phyloP scores from a whole-genome alignment of 495 filamentous ascomycete genomes.

The Neurospora sp. region DNA sequence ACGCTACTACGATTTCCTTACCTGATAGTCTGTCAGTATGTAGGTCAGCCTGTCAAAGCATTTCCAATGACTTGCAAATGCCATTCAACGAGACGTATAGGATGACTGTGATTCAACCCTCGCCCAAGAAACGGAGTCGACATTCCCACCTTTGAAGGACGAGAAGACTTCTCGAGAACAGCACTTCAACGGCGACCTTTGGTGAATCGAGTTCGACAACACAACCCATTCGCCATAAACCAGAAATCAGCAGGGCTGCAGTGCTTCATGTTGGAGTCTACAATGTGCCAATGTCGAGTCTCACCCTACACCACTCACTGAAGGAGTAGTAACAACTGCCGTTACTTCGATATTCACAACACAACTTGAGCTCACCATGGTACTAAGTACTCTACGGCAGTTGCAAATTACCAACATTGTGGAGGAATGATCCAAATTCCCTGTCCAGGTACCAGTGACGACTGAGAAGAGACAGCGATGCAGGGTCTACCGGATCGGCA shows the following conservation, averaged over 20 bases:
- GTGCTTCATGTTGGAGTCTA: not conserved
- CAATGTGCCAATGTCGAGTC: not conserved
- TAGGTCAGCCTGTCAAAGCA: no score
- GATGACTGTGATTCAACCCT: no score
- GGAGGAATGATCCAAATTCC: not conserved
- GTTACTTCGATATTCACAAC: not conserved
- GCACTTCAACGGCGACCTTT: not conserved
- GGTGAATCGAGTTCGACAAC: not conserved
- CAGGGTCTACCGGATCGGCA: not conserved
- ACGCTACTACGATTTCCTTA: no score
- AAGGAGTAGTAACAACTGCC: not conserved
- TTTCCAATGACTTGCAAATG: no score
- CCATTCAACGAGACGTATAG: no score
- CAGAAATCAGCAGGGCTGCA: not conserved
- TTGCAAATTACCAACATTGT: not conserved
- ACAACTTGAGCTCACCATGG: not conserved
- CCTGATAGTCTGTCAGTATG: no score
- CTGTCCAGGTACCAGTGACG: not conserved
- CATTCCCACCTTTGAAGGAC: not conserved
- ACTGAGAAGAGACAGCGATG: not conserved
- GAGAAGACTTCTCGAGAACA: not conserved
- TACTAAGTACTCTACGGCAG: not conserved
- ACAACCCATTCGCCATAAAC: not conserved
- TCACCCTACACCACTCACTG: not conserved
- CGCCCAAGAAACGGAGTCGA: not conserved